Evolutionary conservation across 768 basidiomycete genomes (phyloP), one percentile per base, ranked within the genome.

Genomic region (Suillus occidentalis): DNA sequence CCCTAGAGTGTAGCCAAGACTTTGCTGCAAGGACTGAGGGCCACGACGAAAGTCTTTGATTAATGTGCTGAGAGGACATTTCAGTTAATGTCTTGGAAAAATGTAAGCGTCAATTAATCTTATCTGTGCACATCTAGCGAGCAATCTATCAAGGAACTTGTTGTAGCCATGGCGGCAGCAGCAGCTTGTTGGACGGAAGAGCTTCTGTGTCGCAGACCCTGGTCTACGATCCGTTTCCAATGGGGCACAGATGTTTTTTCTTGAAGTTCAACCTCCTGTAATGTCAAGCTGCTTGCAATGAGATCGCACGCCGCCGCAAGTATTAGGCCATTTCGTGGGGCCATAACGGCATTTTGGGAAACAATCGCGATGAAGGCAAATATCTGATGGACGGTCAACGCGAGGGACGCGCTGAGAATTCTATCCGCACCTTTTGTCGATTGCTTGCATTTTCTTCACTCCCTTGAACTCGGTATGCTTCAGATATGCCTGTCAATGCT

Each of bases 181-280:
- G 90, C 92, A 9, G 89, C 87, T 69, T 91, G 87, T 76, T 96
- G 96, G 4, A 91, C 91, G 18, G 76, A 71, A 2, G 73, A 70
- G 53, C 78, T 84, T 65, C 87, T 81, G 72, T 92, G 88, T 75
- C 89, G 91, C 65, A 96, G 79, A 20, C 89, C 87, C 62, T 83
- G 78, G 70, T 95, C 89, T 45, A 95, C 76, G 49, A 97, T 78
- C 49, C 82, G 79, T 62, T 81, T 79, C 94, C 94, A 96, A 65
- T 82, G 76, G 4, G 87, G 84, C 18, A 84, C 81, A 45, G 80
- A 77, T 14, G 84, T 79, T 49, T 72, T 70, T 28, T 79, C 67
- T 59, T 78, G 72, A 16, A 78, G 66, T n/a, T 78, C 75, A 63
- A 85, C 79, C 69, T 90, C 89, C 7, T 78, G 75, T 18, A 75